A percentile compares a stretch with the other conserved stretches of the same genome.
These are phyloP conservation scores for Rhytidhysteron rufulum DNA, from an alignment of 2,329 filamentous ascomycete species.

Conservation along the genomic window DNA sequence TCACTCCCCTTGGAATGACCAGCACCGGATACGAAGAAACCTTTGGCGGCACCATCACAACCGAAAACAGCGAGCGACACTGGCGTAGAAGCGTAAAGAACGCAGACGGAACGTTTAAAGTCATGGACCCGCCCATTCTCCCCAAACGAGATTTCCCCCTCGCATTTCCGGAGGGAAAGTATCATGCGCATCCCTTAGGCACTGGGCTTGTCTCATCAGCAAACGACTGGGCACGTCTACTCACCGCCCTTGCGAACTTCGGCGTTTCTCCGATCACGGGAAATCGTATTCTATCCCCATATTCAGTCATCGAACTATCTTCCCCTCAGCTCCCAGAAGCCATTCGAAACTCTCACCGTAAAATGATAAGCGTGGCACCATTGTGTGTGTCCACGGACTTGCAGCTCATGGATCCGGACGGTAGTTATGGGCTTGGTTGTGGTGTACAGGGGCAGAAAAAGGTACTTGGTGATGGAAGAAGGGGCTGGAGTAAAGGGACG, in stretches of 20 bases:
- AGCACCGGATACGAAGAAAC: slow-evolving; percentile 13
- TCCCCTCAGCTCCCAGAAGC: slow-evolving; percentile 11
- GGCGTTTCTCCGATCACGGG: slow-evolving; percentile 14
- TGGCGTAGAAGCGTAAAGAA: slow-evolving; percentile 53
- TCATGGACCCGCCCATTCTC: slow-evolving; percentile 9
- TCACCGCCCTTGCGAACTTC: slow-evolving; percentile 15
- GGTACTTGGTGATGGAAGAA: slow-evolving; percentile 19
- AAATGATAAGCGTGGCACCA: slow-evolving; percentile 42
- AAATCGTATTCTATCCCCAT: slow-evolving; percentile 9
- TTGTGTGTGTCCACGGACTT: slow-evolving; percentile 42
- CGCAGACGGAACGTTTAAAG: slow-evolving; percentile 13
- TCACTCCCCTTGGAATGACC: slow-evolving; percentile 12
- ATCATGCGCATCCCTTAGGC: slow-evolving; percentile 15
- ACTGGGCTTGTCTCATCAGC: slow-evolving; percentile 16
- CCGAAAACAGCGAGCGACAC: slow-evolving; percentile 34
- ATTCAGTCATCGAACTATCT: slow-evolving; percentile 11
- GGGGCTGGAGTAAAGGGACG: slow-evolving; percentile 16
- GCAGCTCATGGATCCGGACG: slow-evolving; percentile 41
- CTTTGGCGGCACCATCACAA: slow-evolving; percentile 38
- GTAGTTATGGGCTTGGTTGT: slow-evolving; percentile 32
- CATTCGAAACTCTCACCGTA: slow-evolving; percentile 11
- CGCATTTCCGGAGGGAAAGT: slow-evolving; percentile 13
- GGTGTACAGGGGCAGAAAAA: slow-evolving; percentile 49
- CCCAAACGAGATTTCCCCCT: slow-evolving; percentile 6
- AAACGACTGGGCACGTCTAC: slow-evolving; percentile 12